Evolutionary conservation across 495 filamentous ascomycete species (phyloP).

Genomic region (Aspergillus affinis): DNA sequence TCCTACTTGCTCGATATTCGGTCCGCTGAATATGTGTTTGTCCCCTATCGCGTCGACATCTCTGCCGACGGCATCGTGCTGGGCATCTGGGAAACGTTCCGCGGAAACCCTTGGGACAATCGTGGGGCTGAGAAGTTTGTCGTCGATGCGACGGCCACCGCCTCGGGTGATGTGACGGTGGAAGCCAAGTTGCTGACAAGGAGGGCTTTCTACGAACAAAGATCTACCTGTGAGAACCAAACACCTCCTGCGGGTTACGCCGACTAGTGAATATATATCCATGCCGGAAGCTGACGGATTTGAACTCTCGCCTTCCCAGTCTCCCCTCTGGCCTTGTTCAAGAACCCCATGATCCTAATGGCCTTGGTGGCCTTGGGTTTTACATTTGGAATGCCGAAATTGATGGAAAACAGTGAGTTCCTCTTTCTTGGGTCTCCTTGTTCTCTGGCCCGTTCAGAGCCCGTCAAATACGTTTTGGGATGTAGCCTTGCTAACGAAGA

Average conservation of each 20-base stretch:
- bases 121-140: conserved; percentile 61
- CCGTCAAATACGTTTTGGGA: not conserved
- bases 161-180: conserved; percentile 42
- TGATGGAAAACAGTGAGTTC: conserved; percentile 90
- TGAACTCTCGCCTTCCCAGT: conserved; percentile 27
- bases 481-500: not conserved
- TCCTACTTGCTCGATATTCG: conserved; percentile 82
- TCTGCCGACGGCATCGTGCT: conserved; percentile 40
- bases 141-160: conserved; percentile 17
- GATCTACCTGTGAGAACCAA: conserved; percentile 65
- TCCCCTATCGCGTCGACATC: conserved; percentile 75
- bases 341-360: conserved; percentile 94
- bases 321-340: conserved; percentile 69
- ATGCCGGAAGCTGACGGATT: conserved; percentile 7
- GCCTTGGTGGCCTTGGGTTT: conserved; percentile 75
- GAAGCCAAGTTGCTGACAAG: conserved; percentile 59
- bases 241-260: not conserved
- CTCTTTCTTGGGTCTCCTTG: not conserved
- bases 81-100: conserved; percentile 79
- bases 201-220: conserved; percentile 73
- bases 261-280: conserved; percentile 3
- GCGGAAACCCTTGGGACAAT: conserved; percentile 86
- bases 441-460: not conserved
- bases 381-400: conserved; percentile 87
- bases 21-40: conserved; percentile 69